phyloP scores from a whole-genome alignment of 2,329 filamentous ascomycete genomes.

The Aspergillus fijiensis region DNA sequence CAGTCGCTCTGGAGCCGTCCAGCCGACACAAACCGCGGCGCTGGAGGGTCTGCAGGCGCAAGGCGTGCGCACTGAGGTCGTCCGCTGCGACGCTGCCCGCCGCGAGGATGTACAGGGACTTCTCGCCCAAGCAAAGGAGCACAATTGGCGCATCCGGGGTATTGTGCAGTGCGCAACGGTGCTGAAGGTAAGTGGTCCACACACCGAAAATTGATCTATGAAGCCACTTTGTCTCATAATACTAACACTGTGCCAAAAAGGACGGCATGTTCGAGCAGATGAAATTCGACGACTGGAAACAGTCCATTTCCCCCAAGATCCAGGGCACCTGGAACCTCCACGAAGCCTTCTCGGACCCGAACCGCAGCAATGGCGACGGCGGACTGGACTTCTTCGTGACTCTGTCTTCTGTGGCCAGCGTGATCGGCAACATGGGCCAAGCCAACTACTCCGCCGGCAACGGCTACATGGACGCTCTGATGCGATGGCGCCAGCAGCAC shows the following conservation, averaged over 20 bases:
- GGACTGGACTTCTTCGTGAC: conserved; percentile 62
- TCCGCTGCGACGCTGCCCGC: too few species aligned
- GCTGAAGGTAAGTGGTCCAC: too few species aligned
- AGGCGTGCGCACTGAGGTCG: too few species aligned
- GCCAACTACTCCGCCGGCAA: conserved; percentile 36
- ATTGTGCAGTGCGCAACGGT: too few species aligned
- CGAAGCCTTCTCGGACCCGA: conserved; percentile 25
- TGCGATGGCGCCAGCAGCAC: conserved; percentile 25
- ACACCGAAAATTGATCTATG: too few species aligned
- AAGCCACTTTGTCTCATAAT: too few species aligned
- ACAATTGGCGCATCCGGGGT: too few species aligned
- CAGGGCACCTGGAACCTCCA: conserved; percentile 25
- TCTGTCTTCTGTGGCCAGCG: conserved; percentile 51
- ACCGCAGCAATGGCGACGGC: not conserved
- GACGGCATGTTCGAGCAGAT: conserved; percentile 18
- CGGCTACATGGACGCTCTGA: conserved; percentile 36
- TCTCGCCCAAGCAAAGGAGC: too few species aligned
- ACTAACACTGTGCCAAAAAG: not conserved
- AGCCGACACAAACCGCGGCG: too few species aligned
- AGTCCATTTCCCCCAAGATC: conserved; percentile 15
- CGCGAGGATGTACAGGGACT: too few species aligned
- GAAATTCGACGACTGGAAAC: conserved; percentile 13
- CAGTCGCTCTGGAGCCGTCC: too few species aligned
- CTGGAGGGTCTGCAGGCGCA: too few species aligned
- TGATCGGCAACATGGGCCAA: conserved; percentile 28